A percentile compares a stretch with the other conserved stretches of the same genome.
Evolutionary conservation across 306 rosid species (phyloP).

Genomic region (Rosa multiflora): DNA sequence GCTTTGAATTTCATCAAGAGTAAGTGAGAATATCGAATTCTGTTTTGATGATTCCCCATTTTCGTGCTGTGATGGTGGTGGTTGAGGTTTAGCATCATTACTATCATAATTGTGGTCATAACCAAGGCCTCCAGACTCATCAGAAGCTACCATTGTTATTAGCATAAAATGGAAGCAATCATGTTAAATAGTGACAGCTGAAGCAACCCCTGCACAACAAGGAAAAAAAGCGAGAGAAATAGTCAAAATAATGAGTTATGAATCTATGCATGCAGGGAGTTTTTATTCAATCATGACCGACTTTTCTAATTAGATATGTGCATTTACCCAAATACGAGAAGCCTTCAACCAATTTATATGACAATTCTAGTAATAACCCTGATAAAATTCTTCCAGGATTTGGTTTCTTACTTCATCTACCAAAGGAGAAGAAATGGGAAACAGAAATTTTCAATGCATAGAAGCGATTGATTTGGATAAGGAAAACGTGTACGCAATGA

Average conservation of each 20-base stretch:
- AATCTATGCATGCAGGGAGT: background rate
- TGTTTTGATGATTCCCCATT: slow-evolving; percentile 28
- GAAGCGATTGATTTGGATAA: background rate
- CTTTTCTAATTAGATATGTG: background rate
- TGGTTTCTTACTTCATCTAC: background rate
- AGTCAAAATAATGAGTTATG: background rate
- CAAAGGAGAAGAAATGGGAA: background rate
- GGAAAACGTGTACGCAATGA: background rate
- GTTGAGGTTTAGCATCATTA: background rate
- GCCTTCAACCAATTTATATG: background rate
- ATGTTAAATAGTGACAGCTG: background rate
- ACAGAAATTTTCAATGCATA: background rate
- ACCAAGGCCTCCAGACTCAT: slow-evolving; percentile 3
- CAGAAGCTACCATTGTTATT: slow-evolving; percentile 10
- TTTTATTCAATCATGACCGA: background rate
- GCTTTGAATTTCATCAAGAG: slow-evolving; percentile 58
- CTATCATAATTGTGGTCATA: background rate
- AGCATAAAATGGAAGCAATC: background rate
- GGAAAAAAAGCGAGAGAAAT: too few species aligned
- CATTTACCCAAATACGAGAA: background rate
- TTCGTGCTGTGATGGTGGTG: slow-evolving; percentile 16
- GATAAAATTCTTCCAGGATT: background rate
- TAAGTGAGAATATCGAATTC: slow-evolving; percentile 41
- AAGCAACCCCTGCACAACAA: background rate
- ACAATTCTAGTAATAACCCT: background rate